These are phyloP conservation scores for Tetrapisispora iriomotensis DNA, from an alignment of 805 yeast genomes.

Conservation along the genomic window DNA sequence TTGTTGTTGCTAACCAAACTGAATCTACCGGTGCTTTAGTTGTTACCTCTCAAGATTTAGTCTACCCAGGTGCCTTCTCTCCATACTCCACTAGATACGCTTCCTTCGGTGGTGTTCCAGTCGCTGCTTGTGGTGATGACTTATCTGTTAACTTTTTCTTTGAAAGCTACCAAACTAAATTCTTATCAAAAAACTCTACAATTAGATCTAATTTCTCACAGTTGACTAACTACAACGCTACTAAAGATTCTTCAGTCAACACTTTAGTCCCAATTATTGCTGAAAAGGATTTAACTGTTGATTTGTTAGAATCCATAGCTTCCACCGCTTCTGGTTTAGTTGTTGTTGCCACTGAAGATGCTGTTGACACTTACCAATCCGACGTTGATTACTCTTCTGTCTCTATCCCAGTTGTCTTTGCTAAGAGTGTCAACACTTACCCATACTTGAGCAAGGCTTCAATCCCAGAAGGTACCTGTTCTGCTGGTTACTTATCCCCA, in stretches of 20 bases:
- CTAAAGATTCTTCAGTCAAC: neutral
- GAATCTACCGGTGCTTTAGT: constrained; percentile 19
- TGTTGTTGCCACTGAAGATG: constrained; percentile 18
- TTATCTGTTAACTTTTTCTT: constrained; percentile 20
- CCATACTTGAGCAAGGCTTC: constrained; percentile 11
- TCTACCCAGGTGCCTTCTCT: constrained; percentile 19
- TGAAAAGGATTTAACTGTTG: constrained; percentile 12
- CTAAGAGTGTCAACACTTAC: constrained; percentile 16
- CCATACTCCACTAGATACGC: constrained; percentile 7
- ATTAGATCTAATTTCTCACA: constrained; percentile 16
- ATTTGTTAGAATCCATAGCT: constrained; percentile 15
- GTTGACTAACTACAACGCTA: constrained; percentile 13
- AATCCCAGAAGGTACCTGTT: constrained; percentile 22
- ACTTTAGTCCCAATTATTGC: constrained; percentile 22
- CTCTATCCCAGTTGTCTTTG: constrained; percentile 22
- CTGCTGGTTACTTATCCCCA: constrained; percentile 27
- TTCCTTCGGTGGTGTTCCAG: constrained; percentile 13
- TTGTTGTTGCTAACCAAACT: constrained; percentile 15
- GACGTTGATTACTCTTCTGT: constrained; percentile 6
- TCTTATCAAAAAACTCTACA: constrained; percentile 14
- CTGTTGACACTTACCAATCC: constrained; percentile 11
- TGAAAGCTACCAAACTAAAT: constrained; percentile 15
- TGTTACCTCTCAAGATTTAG: constrained; percentile 11
- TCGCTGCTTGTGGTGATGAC: constrained; percentile 17
- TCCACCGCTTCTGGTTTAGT: constrained; percentile 19